These are phyloP conservation scores for Fusarium siculi DNA, from an alignment of 2,329 filamentous ascomycete genomes.

Conservation along the genomic window DNA sequence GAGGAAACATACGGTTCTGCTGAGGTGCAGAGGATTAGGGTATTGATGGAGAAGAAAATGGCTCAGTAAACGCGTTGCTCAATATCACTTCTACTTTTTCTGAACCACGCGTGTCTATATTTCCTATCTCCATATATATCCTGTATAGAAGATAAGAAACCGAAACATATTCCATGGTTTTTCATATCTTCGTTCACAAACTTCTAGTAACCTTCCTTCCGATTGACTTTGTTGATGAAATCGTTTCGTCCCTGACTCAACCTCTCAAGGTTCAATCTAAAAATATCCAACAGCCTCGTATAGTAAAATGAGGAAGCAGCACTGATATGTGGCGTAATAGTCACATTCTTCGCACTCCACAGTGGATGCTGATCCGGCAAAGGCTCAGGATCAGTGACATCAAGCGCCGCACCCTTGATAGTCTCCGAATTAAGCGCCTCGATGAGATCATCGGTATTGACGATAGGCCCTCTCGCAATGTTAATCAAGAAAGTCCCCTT, in stretches of 20 bases:
- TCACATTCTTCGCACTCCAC: constrained; percentile 75
- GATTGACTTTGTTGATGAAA: constrained; percentile 55
- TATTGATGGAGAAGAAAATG: background rate
- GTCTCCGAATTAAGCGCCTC: constrained; percentile 62
- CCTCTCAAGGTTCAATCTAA: constrained; percentile 54
- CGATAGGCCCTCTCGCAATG: constrained; percentile 70
- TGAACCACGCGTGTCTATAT: background rate
- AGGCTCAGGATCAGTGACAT: constrained; percentile 84
- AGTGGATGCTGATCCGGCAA: constrained; percentile 74
- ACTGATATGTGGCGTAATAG: constrained; percentile 67
- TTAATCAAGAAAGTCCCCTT: constrained; percentile 73
- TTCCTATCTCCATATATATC: background rate
- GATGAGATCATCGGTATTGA: constrained; percentile 67
- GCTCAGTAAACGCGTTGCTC: background rate
- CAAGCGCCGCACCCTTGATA: constrained; percentile 74
- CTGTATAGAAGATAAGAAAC: background rate
- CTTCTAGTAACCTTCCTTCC: constrained; percentile 47
- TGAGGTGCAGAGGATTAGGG: background rate
- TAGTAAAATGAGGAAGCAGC: constrained; percentile 54
- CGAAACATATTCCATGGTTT: background rate
- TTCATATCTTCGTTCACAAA: background rate
- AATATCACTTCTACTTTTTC: background rate
- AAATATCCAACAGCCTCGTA: constrained; percentile 54
- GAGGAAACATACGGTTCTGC: constrained; percentile 4
- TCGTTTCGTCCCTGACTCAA: constrained; percentile 50